These are phyloP conservation scores for bread wheat (Triticum aestivum) DNA, from an alignment of 176 grass and related monocot genomes.

Conservation along the genomic window IWGSC_CS_RefSeq_v2.1 NC_057796.1:429537205-429537704, in stretches of 20 bases:
- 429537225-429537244: constrained; percentile 96
- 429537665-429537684: neutral
- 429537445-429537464: constrained; percentile 81
- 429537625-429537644: neutral
- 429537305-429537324: neutral
- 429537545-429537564: neutral
- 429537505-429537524: neutral
- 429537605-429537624: neutral
- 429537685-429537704: neutral
- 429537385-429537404: constrained; percentile 65
- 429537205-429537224: constrained; percentile 98
- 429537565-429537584: neutral
- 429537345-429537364: neutral
- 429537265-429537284: constrained; percentile 89
- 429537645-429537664: neutral
- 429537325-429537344: neutral
- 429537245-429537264: constrained; percentile 98
- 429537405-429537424: constrained; percentile 86
- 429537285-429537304: constrained; percentile 91
- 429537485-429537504: neutral
- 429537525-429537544: too few relatives aligned
- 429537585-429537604: neutral
- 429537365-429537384: constrained; percentile 15
- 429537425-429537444: constrained; percentile 82
- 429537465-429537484: constrained; percentile 97